Evolutionary conservation across 2,329 filamentous ascomycete genomes (phyloP), one percentile per base, ranked within the genome.

Genomic region (Aspergillus pseudoviridinutans): DNA sequence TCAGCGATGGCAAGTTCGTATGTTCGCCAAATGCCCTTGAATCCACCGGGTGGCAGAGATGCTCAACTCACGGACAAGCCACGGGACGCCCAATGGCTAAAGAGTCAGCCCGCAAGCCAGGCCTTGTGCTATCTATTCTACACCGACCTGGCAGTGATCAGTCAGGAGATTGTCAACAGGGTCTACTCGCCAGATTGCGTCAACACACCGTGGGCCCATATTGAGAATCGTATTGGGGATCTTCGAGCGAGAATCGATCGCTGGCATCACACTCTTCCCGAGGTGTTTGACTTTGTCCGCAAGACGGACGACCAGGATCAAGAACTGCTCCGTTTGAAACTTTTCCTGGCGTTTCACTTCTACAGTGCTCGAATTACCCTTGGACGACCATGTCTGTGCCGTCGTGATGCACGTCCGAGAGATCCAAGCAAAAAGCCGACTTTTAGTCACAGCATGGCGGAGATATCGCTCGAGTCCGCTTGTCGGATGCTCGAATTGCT

Each of bases 371-470:
- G 73, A 24, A 76, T 77, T 55, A 76, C 75, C 20, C 67, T 79
- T 6, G 74, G 77, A 49, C 74, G 78, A 17, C 78, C 78, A 4
- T 79, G 76, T 60, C 71, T 79, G n/a, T 79, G 77, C 58, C 73
- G 76, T 20, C 71, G 75, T 25, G 76, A 78, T 52, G 69, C 74
- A 35, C 68, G 67, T 20, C 64, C 63, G 51, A 64, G 60, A 50
- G 67, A 62, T 20, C 64, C 66, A 1, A 47, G 53, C 28, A 60
- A 68, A 24, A 57, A 58, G 27, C 54, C 64, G 27, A 69, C 71
- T 5, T 76, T 76, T 57, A 78, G 76, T 55, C 74, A 73, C 51
- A 67, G 69, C 20, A 70, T 76, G 60, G 76, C 76, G 0, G 62
- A 71, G 12, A 53, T 71, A 8, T 74, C 76, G 7, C 67, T 79